Base-by-base conservation (phyloP, 2,329 filamentous ascomycete genomes). In the Lachnellula subtilissima region DNA sequence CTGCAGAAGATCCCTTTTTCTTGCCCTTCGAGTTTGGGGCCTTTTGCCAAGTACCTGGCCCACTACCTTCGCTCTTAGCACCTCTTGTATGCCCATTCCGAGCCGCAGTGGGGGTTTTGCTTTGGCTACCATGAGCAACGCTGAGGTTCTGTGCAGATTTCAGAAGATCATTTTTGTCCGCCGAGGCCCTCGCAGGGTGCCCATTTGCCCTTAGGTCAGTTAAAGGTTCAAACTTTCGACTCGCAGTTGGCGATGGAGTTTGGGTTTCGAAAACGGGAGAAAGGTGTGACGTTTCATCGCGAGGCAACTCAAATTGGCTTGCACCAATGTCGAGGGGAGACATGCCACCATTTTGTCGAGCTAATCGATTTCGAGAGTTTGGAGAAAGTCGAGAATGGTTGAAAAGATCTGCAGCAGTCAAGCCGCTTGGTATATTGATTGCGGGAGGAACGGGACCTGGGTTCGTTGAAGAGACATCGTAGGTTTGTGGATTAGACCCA, bases 201-300 rank as follows among this genome's bases (percentile, higher is more conserved):
- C 64, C 51, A 50, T 61, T 51, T 15, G 53, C 11, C 36, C 64
- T 61, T 8, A 46, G 25, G 35, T 64, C 56, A 9, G 57, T 19
- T n/a, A 35, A 39, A 42, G 71, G 61, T 28, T 84, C 82, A 50
- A 78, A 73, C 48, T 78, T 84, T 53, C 85, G 78, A 54, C 75
- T 74, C 12, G 79, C 75, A 3, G 79, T 87, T 1, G 88, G 87
- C 1, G 88, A 89, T 2, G 87, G 86, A 0, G 85, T 87, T n/a
- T 81, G 78, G 5, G 82, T 80, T 72, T 91, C 88, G 53, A 87
- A 87, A 0, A 91, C 88, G 0, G 88, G 88, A 0, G 88, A 91
- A 2, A 92, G 76, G 62, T 78, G 79, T 19, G 65, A 53, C 8
- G 63, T 39, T 17, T 69, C 67, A 32, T 69, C 67, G 28, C 65